phyloP scores from a whole-genome alignment of 345 rosid species.

The Corymbia maculata region DNA sequence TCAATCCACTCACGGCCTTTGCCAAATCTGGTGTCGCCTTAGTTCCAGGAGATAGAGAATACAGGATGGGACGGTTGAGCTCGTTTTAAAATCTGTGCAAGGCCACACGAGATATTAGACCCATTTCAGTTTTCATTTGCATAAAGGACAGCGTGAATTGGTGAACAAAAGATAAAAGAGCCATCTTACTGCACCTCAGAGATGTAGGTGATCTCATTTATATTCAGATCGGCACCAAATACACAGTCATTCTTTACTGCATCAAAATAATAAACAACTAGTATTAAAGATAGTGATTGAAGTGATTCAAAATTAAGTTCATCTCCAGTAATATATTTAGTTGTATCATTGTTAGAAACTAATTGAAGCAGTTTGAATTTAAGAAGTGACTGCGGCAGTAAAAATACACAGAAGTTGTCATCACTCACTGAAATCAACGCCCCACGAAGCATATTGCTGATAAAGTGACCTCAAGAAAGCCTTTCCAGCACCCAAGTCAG shows the following conservation, averaged over 20 bases:
- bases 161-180: neutral
- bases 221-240: constrained; percentile 68
- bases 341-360: neutral
- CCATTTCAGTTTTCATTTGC: neutral
- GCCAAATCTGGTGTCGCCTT: constrained; percentile 80
- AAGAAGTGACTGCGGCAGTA: neutral
- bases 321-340: neutral
- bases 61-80: constrained; percentile 60
- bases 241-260: constrained; percentile 82
- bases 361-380: neutral
- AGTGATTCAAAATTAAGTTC: neutral
- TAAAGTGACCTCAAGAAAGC: constrained; percentile 89
- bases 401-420: neutral
- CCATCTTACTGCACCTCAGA: constrained; percentile 53
- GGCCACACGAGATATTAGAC: neutral
- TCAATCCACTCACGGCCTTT: constrained; percentile 46
- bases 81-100: constrained; percentile 54
- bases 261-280: neutral
- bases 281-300: neutral
- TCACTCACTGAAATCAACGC: constrained; percentile 72
- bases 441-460: constrained; percentile 81
- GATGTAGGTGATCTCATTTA: constrained; percentile 53
- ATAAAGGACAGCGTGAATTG: neutral
- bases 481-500: constrained; percentile 62
- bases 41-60: constrained; percentile 90